These are phyloP conservation scores for Neopestalotiopsis sp. DNA, from an alignment of 2,329 filamentous ascomycete species.

Conservation along the genomic window DNA sequence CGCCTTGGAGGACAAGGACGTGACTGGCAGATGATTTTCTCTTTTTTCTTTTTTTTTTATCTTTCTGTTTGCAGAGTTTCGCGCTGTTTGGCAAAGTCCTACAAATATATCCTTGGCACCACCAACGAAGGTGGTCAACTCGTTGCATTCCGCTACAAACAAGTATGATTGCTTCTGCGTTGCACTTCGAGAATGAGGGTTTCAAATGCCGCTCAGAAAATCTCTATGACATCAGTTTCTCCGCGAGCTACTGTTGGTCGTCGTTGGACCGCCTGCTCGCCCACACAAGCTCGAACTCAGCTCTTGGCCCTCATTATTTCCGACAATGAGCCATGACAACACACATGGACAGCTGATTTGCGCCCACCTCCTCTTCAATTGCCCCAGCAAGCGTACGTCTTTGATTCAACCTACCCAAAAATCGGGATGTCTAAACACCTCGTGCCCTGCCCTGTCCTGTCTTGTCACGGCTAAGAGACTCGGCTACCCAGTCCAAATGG, in stretches of 20 bases:
- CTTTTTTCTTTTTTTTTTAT: neutral
- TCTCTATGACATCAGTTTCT: slow-evolving; percentile 3
- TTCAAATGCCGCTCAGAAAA: neutral
- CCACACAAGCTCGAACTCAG: neutral
- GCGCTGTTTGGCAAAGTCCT: neutral
- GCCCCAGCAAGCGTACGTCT: neutral
- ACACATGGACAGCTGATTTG: neutral
- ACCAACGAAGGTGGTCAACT: neutral
- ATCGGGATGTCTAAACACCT: neutral
- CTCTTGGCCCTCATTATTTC: neutral
- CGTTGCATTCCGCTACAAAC: neutral
- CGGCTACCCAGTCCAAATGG: neutral
- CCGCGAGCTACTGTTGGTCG: neutral
- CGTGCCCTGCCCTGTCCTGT: neutral
- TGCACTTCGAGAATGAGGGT: neutral
- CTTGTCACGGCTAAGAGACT: neutral
- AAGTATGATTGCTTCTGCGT: neutral
- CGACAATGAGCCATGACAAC: neutral
- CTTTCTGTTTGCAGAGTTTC: neutral
- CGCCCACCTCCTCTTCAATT: neutral
- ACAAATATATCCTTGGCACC: slow-evolving; percentile 6
- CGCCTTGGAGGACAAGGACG: neutral
- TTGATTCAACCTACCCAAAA: neutral
- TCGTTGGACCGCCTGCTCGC: neutral
- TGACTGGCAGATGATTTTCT: neutral